Conservation (phyloP, 2,329 filamentous ascomycete genomes). For the Neonectria coccinea region DNA sequence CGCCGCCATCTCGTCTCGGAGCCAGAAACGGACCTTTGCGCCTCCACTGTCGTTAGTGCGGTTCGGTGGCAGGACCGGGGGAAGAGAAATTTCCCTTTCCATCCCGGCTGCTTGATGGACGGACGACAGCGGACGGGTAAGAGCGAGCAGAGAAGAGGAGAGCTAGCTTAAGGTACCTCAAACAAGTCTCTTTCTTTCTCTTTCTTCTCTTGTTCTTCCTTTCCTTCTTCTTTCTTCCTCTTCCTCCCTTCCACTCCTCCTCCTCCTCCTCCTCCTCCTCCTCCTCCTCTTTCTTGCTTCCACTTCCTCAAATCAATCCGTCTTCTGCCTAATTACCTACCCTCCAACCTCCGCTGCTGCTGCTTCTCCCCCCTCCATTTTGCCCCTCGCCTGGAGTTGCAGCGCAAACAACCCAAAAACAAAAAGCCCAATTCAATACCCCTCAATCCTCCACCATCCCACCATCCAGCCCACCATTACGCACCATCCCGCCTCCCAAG, state of each 20-base stretch:
- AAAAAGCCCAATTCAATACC: constrained; percentile 21
- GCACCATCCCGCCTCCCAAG: constrained; percentile 1
- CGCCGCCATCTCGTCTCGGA: constrained; percentile 31
- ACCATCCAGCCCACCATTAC: neutral
- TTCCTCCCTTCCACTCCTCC: constrained; percentile 7
- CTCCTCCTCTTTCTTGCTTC: neutral
- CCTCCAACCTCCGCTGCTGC: constrained; percentile 35
- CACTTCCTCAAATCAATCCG: neutral
- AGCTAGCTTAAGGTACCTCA: too few relatives aligned
- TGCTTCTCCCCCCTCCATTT: constrained; percentile 42
- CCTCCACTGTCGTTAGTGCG: constrained; percentile 14
- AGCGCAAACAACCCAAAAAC: constrained; percentile 28
- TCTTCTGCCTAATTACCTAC: neutral
- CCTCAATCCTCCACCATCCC: constrained; percentile 19
- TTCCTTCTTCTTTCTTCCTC: constrained; percentile 5
- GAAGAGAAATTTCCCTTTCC: constrained; percentile 38
- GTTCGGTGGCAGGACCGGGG: constrained; percentile 26
- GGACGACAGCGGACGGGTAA: constrained; percentile 2
- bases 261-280: constrained; percentile 10
- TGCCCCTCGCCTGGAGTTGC: constrained; percentile 34
- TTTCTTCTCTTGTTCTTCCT: constrained; percentile 16
- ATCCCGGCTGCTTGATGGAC: constrained; percentile 7
- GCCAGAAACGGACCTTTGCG: constrained; percentile 38
- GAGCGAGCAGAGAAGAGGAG: too few relatives aligned
- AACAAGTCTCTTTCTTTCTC: constrained; percentile 14